Evolutionary conservation across 352 stramenopile genomes (phyloP), one percentile per base, ranked within the genome.

Genomic region (Pythium phragmiticola): DNA sequence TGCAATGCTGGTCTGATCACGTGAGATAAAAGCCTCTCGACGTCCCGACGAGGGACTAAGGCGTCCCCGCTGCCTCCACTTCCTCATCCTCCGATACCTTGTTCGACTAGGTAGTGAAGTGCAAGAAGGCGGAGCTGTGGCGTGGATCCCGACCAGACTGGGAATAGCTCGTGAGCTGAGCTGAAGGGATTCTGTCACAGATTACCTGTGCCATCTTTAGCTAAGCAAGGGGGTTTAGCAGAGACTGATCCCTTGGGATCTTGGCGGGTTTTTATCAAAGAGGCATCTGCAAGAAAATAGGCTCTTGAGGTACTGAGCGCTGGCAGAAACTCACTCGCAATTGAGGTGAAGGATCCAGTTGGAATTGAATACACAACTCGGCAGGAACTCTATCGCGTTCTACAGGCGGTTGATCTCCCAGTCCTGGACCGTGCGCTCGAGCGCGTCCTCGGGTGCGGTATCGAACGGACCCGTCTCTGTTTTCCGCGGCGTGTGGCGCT

Each of bases 391-490:
- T 13, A 4, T 54, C 47, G 14, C 14, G 4, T n/a, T 67, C 71
- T 90, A 90, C 67, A 85, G 42, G 57, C 75, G 84, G 48, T 74
- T 90, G 60, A 91, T 46, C 52, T 94, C 84, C 79, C 79, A 89
- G 69, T 89, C 78, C 62, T 87, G 57, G 41, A 94, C 84, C 28
- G 84, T 94, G 68, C 80, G 78, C 63, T 94, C 81, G 55, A 94
- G 73, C 62, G 87, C 84, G 52, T 94, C 82, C 63, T 94, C 80
- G 19, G 84, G 84, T 50, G 77, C 60, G 60, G 84, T 94, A 65
- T 94, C 84, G 64, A 92, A 90, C 39, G 80, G 79, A 57, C 84
- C 84, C 30, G 82, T 94, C 73, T 92, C 84, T 89, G 77, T 88
- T 82, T 82, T 70, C 78, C 91, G 66, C 45, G 87, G 86, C 63